A percentile compares a stretch with the other conserved stretches of the same genome.
phyloP scores from a whole-genome alignment of 1,284 basidiomycete species.

The Trichosporon sp. region DNA sequence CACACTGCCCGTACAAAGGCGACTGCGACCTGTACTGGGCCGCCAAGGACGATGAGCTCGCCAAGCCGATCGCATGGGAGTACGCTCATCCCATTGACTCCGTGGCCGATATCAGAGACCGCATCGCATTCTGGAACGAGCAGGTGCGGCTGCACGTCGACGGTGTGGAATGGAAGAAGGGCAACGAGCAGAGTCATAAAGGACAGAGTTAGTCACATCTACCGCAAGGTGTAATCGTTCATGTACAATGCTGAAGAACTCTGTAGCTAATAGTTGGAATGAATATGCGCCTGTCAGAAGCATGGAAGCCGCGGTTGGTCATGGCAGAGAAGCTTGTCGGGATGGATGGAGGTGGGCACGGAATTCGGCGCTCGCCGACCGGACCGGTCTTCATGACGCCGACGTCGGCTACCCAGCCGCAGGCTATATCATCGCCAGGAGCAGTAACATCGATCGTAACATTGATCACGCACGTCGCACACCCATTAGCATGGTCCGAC shows the following conservation, averaged over 20 bases:
- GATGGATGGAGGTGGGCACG: neutral
- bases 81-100: neutral
- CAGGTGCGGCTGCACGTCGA: slow-evolving; percentile 7
- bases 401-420: neutral
- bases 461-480: neutral
- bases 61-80: slow-evolving; percentile 8
- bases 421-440: neutral
- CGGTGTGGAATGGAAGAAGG: slow-evolving; percentile 2
- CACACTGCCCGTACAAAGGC: slow-evolving; percentile 15
- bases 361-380: neutral
- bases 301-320: too few species aligned
- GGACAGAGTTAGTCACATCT: too few species aligned
- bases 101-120: slow-evolving; percentile 4
- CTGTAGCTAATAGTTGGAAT: neutral
- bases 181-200: neutral
- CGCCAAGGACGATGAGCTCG: neutral
- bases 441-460: neutral
- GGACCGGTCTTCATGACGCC: neutral
- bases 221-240: too few species aligned
- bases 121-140: slow-evolving; percentile 10
- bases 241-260: too few species aligned
- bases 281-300: neutral
- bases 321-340: neutral
- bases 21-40: slow-evolving; percentile 9
- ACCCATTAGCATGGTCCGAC: neutral